phyloP scores from a whole-genome alignment of 805 yeast genomes.

The Yamadazyma kitorensis region DNA sequence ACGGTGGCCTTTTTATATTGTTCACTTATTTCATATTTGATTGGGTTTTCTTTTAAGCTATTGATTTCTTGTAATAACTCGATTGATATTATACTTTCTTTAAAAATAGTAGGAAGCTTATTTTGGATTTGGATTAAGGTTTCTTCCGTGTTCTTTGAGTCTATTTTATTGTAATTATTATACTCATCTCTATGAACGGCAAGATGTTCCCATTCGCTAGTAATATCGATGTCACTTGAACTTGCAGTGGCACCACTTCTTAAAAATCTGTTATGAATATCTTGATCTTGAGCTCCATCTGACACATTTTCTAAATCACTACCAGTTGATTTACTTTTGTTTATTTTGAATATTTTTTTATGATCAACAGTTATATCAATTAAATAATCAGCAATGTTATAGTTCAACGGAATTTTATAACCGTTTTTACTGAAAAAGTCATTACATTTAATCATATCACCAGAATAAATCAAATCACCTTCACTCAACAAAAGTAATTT shows the following conservation, averaged over 20 bases:
- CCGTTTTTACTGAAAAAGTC: slow-evolving; percentile 77
- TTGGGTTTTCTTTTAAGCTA: slow-evolving; percentile 21
- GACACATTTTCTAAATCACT: slow-evolving; percentile 12
- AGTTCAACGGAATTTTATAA: slow-evolving; percentile 80
- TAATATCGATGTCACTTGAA: slow-evolving; percentile 48
- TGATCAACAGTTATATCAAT: slow-evolving; percentile 84
- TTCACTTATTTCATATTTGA: slow-evolving; percentile 22
- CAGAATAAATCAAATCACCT: slow-evolving; percentile 86
- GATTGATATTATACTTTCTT: slow-evolving; percentile 39
- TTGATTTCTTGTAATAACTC: slow-evolving; percentile 40
- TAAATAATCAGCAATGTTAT: slow-evolving; percentile 89
- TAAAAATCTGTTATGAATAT: slow-evolving; percentile 30
- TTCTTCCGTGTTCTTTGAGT: slow-evolving; percentile 22
- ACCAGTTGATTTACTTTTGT: slow-evolving; percentile 14
- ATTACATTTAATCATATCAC: slow-evolving; percentile 71
- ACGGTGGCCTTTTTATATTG: slow-evolving; percentile 55
- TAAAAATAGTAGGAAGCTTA: slow-evolving; percentile 32
- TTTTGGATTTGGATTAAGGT: slow-evolving; percentile 20
- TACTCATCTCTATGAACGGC: slow-evolving; percentile 77
- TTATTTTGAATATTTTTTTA: slow-evolving; percentile 28
- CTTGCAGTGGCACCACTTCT: slow-evolving; percentile 14
- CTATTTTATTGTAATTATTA: slow-evolving; percentile 21
- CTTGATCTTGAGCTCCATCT: slow-evolving; percentile 16
- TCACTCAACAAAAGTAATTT: slow-evolving; percentile 75
- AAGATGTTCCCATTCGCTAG: slow-evolving; percentile 83